Conservation (phyloP, 2,329 filamentous ascomycete genomes). For the Pestalotiopsis sp. region DNA sequence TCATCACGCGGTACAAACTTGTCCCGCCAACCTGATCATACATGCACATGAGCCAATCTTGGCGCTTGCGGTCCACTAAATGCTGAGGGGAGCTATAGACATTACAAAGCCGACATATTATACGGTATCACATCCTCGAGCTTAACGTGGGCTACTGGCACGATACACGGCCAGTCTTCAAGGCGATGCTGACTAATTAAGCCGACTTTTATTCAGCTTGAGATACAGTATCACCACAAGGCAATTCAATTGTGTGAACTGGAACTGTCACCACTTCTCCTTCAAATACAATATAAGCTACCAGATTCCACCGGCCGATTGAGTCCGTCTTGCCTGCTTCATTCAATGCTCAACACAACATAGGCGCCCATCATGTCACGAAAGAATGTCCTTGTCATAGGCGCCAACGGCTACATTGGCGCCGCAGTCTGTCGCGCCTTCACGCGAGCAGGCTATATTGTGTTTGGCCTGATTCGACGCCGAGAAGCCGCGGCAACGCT, state of each 20-base stretch:
- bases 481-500: slow-evolving; percentile 30
- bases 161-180: background rate
- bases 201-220: background rate
- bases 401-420: slow-evolving; percentile 52
- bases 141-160: background rate
- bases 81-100: background rate
- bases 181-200: background rate
- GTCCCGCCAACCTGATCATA: background rate
- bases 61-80: background rate
- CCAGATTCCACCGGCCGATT: background rate
- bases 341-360: background rate
- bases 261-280: background rate
- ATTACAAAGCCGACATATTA: background rate
- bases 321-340: background rate
- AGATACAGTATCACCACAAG: background rate
- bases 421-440: slow-evolving; percentile 46
- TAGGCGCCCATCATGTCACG: background rate
- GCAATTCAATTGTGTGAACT: background rate
- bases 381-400: slow-evolving; percentile 43
- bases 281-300: background rate
- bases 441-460: slow-evolving; percentile 43
- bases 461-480: slow-evolving; percentile 45
- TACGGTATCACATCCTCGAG: background rate
- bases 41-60: background rate
- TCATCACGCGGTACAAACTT: background rate